Conservation (phyloP, 768 basidiomycete species). For the Hypholoma sublateritium region DNA sequence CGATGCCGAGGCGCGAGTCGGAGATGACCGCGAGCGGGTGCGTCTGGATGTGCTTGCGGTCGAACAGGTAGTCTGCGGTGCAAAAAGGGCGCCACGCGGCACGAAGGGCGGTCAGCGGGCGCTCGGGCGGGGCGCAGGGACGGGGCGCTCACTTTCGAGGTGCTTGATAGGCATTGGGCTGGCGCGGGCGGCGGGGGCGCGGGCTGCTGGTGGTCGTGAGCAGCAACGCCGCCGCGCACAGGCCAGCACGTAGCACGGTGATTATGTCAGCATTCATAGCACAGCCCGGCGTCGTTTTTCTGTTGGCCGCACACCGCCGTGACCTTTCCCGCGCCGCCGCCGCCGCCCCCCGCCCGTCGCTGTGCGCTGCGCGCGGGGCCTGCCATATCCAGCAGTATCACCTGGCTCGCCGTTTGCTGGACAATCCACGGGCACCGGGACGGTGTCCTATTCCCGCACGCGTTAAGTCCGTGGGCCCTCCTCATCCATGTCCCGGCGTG, state of each 20-base stretch:
- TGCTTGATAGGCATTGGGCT: constrained; percentile 76
- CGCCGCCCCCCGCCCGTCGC: neutral
- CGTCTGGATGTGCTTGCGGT: constrained; percentile 86
- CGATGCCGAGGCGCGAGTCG: constrained; percentile 94
- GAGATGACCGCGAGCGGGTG: constrained; percentile 78
- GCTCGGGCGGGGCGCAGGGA: neutral
- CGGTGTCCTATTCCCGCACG: constrained; percentile 7
- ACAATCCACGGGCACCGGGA: constrained; percentile 9
- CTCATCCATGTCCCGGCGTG: constrained; percentile 9
- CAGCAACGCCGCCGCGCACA: constrained; percentile 30
- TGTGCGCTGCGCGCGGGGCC: neutral
- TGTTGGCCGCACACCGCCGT: neutral
- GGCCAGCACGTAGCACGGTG: constrained; percentile 23
- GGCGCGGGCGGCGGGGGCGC: constrained; percentile 27
- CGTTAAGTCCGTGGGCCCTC: constrained; percentile 8
- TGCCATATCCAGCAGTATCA: neutral
- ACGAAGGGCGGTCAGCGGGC: constrained; percentile 3
- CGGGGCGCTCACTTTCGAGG: constrained; percentile 63
- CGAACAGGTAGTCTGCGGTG: constrained; percentile 70
- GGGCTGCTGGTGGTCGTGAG: constrained; percentile 32
- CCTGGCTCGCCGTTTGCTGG: too few relatives aligned
- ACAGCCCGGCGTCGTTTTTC: neutral
- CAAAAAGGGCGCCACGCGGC: constrained; percentile 16
- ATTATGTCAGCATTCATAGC: constrained; percentile 24
- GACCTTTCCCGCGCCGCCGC: too few relatives aligned